Evolutionary conservation across 2,329 filamentous ascomycete species (phyloP), one percentile per base, ranked within the genome.

Genomic region (Fusarium brevicatenulatum): DNA sequence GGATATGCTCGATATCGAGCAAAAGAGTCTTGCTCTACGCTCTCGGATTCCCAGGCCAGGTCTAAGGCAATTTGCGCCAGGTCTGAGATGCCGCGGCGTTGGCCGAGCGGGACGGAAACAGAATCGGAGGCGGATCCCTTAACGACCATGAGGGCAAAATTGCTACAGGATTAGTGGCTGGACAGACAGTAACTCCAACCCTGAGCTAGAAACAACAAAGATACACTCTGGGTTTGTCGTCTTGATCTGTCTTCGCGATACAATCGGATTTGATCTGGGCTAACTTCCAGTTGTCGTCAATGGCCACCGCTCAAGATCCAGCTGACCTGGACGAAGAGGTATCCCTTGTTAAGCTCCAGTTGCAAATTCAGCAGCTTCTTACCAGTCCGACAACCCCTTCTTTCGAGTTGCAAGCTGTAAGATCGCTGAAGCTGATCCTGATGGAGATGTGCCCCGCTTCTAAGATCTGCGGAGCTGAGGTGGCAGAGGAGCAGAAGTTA

Each of bases 71-170:
- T 85, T 82, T 84, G 84, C 80, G 87, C 87, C 78, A 84, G 85
- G 79, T 86, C 85, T 82, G 85, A 85, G 81, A 85, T 84, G 78
- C 87, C 86, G 85, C 88, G 88, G 83, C 87, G 87, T 79, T 88
- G 86, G 83, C 88, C 88, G 83, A 89, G 85, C 74, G 86, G 83
- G 78, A 81, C 79, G 76, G 81, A 80, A 73, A 81, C 82, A 71
- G 79, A 79, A 77, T 83, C 80, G 78, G 87, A 83, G 81, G 81
- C 78, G 76, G 79, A 79, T 74, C 81, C 81, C 79, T 80, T 85
- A 78, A 83, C 84, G 85, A 86, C 86, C 89, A 91, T 91, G 72
- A 71, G 86, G 87, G 81, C 74, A 71, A 75, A 79, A 68, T 62
- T 74, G 69, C 79, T 74, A 46, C 56, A 71, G 54, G 39, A 63